Evolutionary conservation across 2,329 filamentous ascomycete genomes (phyloP), one percentile per base, ranked within the genome.

Genomic region (Penicillium sp.): DNA sequence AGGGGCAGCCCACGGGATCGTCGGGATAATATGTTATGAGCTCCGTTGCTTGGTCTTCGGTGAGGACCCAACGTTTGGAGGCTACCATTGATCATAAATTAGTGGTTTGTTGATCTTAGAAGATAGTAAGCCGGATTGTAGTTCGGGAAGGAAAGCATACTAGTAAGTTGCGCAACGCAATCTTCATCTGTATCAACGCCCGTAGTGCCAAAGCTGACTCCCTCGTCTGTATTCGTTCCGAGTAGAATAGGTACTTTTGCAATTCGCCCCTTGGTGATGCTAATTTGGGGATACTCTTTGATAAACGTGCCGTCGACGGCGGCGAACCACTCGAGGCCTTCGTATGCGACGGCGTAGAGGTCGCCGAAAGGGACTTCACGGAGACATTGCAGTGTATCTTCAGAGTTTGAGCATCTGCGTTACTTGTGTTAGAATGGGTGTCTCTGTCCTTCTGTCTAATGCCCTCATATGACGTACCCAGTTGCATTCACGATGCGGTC

Each of bases 211-310:
- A 88, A 89, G 3, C 79, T 79, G 1, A 83, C 84, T 2, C 87
- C 89, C 71, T 91, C 89, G 66, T 91, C 89, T 1, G 83, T 84
- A 71, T 90, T 90, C 35, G 84, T 83, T 6, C 89, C 89, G 47
- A 84, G 77, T 5, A 91, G 79, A 45, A 90, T 82, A 1, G 88
- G 86, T 0, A 91, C 85, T 41, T 85, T 81, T 51, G 88, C 84
- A 61, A 90, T 87, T 21, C 83, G 82, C 38, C 87, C 88, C 7
- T 81, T 69, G 1, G 75, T 76, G 13, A 90, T 78, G 67, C 88
- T 86, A 9, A 82, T 75, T 5, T 83, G 84, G 1, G 82, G 83
- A 59, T 81, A 84, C 19, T 82, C 80, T 7, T 79, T 75, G 48
- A 89, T 80, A 66, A 88, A 84, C 63, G 85, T 83, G 11, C 83